Evolutionary conservation across 306 rosid species (phyloP).

Genomic region (Prunus mira): DNA sequence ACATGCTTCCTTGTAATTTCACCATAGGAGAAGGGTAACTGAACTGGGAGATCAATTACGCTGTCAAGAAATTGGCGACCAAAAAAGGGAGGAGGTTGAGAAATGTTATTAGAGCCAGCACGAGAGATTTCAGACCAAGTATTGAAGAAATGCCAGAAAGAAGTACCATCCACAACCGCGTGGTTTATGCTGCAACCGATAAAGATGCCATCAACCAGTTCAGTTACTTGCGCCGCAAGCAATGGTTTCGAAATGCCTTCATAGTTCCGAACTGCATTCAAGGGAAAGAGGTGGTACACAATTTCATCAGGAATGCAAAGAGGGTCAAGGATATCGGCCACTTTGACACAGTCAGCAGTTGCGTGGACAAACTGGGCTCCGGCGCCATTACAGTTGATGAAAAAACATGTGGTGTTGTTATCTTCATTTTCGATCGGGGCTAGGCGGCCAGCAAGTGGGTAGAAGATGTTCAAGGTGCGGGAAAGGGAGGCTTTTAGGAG

Average conservation of each 20-base stretch:
- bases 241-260: slow-evolving; percentile 20
- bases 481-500: slow-evolving; percentile 30
- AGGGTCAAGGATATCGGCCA: slow-evolving; percentile 25
- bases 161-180: not conserved
- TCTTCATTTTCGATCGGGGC: not conserved
- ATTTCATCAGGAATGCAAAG: slow-evolving; percentile 19
- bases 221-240: slow-evolving; percentile 36
- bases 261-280: slow-evolving; percentile 18
- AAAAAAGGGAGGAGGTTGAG: not conserved
- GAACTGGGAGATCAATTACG: not conserved
- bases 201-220: slow-evolving; percentile 37
- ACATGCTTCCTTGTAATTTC: not conserved
- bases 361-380: slow-evolving; percentile 37
- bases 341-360: not conserved
- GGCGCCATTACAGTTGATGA: slow-evolving; percentile 22
- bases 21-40: not conserved
- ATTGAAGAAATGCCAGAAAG: not conserved
- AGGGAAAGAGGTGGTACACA: slow-evolving; percentile 28
- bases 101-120: no score
- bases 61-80: not conserved
- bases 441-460: slow-evolving; percentile 14
- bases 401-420: slow-evolving; percentile 4
- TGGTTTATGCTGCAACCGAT: slow-evolving; percentile 16
- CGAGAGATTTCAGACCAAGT: not conserved
- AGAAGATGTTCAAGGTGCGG: slow-evolving; percentile 20